These are phyloP conservation scores for Epicoccum sorghinum DNA, from an alignment of 2,329 filamentous ascomycete species.

Conservation along the genomic window DNA sequence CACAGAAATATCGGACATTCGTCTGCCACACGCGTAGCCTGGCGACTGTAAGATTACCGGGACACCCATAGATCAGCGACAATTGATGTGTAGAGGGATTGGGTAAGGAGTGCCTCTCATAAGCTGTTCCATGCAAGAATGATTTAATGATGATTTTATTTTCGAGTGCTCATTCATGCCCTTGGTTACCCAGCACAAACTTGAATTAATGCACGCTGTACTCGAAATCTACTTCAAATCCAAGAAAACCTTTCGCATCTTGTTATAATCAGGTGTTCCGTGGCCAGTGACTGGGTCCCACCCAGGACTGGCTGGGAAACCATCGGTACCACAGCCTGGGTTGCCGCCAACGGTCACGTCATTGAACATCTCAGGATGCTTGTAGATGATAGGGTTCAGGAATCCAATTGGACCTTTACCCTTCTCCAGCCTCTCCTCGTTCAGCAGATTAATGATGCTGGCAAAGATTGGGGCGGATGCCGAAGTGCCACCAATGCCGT, in stretches of 20 bases:
- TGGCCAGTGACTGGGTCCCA: constrained; percentile 40
- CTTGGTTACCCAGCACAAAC: no score
- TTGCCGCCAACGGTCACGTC: constrained; percentile 49
- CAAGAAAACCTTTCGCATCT: constrained; percentile 26
- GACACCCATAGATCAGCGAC: no score
- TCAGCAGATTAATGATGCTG: constrained; percentile 63
- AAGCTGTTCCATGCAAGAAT: no score
- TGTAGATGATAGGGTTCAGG: constrained; percentile 64
- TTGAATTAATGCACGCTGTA: no score
- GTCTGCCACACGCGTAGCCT: no score
- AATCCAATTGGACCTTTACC: constrained; percentile 60
- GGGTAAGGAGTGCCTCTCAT: no score
- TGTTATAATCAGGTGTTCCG: constrained; percentile 22
- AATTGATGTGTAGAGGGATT: no score
- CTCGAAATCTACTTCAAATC: neutral
- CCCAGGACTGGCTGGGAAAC: constrained; percentile 30
- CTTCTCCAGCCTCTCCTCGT: constrained; percentile 60
- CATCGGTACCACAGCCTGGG: constrained; percentile 41
- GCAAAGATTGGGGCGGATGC: constrained; percentile 64
- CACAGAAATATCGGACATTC: no score
- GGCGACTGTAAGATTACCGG: no score
- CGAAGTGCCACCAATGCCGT: constrained; percentile 54
- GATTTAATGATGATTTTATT: no score
- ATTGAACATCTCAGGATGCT: constrained; percentile 47
- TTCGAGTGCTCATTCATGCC: no score